A percentile compares a stretch with the other conserved stretches of the same genome.
These are phyloP conservation scores for Isatis lusitanica DNA, from an alignment of 441 rosid genomes.

Conservation along the genomic window DNA sequence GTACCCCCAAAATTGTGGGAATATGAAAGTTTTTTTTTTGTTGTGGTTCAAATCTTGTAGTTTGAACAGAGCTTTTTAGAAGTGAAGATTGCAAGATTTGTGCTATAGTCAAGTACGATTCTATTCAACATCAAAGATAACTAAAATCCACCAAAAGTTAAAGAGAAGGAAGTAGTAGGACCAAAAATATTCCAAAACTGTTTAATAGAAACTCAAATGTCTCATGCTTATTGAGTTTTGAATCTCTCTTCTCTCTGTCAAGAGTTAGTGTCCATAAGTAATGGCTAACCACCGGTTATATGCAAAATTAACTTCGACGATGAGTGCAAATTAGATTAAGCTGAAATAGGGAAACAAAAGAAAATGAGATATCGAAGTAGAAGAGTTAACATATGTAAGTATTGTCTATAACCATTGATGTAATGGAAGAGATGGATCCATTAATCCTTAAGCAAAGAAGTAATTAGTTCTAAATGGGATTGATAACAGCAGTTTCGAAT, in stretches of 20 bases:
- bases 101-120: not conserved
- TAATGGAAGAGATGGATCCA: too few relatives aligned
- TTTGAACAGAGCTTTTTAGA: not conserved
- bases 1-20: not conserved
- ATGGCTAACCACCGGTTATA: too few relatives aligned
- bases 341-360: too few relatives aligned
- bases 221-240: not conserved
- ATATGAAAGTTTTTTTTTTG: not conserved
- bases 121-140: not conserved
- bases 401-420: too few relatives aligned
- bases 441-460: too few relatives aligned
- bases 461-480: too few relatives aligned
- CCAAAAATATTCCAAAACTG: not conserved
- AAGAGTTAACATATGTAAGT: too few relatives aligned
- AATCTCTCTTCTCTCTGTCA: not conserved
- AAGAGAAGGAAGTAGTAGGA: conserved; percentile 1
- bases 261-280: too few relatives aligned
- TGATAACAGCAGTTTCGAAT: too few relatives aligned
- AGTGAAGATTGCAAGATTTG: not conserved
- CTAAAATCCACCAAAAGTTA: not conserved
- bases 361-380: too few relatives aligned
- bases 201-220: not conserved
- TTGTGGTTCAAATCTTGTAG: not conserved
- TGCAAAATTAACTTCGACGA: too few relatives aligned
- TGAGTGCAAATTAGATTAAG: too few relatives aligned